Base-by-base conservation (phyloP, 1,284 basidiomycete species). In the Tilletia walkeri region DNA sequence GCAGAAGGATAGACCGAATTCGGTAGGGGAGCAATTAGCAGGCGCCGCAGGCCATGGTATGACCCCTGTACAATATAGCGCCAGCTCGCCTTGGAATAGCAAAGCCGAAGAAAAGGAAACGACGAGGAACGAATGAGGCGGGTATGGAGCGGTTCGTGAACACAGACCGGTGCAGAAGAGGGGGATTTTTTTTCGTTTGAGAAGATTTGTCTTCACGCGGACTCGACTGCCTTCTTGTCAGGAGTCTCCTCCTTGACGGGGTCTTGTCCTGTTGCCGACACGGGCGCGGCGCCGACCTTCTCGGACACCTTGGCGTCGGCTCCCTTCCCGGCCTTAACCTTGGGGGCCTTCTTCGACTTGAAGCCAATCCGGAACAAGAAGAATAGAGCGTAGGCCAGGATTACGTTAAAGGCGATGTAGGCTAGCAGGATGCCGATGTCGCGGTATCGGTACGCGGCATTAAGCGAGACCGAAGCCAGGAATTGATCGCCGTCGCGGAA, bases 321-420 rank as follows among this genome's bases (percentile, higher is more conserved):
- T n/a, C n/a, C 12, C 47, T 10, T n/a, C 47, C 47, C 47, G 1
- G n/a, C 59, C 59, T 63, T 63, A 10, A 63, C 59, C 59, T 34
- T n/a, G 59, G 59, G 59, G 18, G 30, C 59, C 59, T 63, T 63
- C 18, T 16, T 3, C 14, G 67, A 48, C 47, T 68, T 70, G 69
- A 59, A 63, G 65, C 45, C 69, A 45, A 56, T 73, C 66, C 34
- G 67, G 67, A 67, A 68, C 49, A 59, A 63, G 69, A 38, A 82
- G 67, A 80, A 80, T 66, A 78, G 67, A 2, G 54, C 69, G 63
- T 75, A 78, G 68, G 71, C 71, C 45, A 78, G 77, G 12, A 66
- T 66, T 16, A 82, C 68, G 74, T 92, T 91, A 84, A 91, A 88
- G 18, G 85, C 76, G 73, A 90, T 87, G 84, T 88, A 92, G 0